Percentiles rank a stretch among this genome's conserved stretches.
These are phyloP conservation scores for Naganishia onofrii DNA, from an alignment of 768 basidiomycete genomes.

Conservation along the genomic window DNA sequence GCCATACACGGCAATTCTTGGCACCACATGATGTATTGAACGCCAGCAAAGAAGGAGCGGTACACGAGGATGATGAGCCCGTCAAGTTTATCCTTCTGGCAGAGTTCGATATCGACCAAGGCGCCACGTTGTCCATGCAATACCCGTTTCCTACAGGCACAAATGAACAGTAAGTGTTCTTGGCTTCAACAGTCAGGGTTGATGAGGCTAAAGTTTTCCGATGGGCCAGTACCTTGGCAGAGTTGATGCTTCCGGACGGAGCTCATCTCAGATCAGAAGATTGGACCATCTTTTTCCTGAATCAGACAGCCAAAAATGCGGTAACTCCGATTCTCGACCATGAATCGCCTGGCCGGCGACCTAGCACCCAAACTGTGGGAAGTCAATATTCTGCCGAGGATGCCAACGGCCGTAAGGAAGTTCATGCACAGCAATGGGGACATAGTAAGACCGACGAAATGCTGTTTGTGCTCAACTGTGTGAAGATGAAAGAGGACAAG, in stretches of 20 bases:
- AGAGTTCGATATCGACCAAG: slow-evolving; percentile 97
- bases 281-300: slow-evolving; percentile 98
- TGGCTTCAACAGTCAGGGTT: background rate
- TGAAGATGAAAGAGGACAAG: slow-evolving; percentile 87
- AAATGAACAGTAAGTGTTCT: slow-evolving; percentile 75
- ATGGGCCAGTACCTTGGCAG: slow-evolving; percentile 74
- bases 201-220: background rate
- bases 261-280: slow-evolving; percentile 92
- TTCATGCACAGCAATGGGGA: slow-evolving; percentile 3
- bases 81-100: slow-evolving; percentile 87
- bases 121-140: slow-evolving; percentile 89
- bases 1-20: background rate
- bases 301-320: slow-evolving; percentile 84
- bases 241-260: slow-evolving; percentile 97
- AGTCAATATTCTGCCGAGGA: background rate
- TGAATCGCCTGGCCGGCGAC: slow-evolving; percentile 32
- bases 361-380: background rate
- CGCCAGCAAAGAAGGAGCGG: background rate
- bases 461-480: slow-evolving; percentile 83
- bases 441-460: slow-evolving; percentile 55
- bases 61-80: slow-evolving; percentile 43
- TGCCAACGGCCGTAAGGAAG: background rate
- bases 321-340: slow-evolving; percentile 74
- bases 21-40: background rate
- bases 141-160: slow-evolving; percentile 91